Conservation (phyloP, 2,329 filamentous ascomycete species). For the Tothia fuscella region DNA sequence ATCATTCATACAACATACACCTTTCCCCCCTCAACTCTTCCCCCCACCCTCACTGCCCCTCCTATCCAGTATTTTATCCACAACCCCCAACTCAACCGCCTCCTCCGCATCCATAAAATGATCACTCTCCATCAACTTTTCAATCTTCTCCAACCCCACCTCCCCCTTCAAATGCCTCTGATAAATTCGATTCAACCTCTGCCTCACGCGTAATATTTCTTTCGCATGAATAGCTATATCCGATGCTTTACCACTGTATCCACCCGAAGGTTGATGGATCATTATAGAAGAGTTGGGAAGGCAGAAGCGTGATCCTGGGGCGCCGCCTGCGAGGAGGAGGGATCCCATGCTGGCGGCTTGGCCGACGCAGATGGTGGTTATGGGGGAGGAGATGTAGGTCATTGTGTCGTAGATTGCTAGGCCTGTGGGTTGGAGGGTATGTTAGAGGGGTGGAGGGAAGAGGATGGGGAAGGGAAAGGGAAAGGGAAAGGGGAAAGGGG, state of each 20-base stretch:
- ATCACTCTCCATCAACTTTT: conserved; percentile 92
- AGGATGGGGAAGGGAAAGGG: too few species aligned
- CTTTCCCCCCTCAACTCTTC: neutral
- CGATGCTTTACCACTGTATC: conserved; percentile 52
- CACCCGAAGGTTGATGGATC: conserved; percentile 89
- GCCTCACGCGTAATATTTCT: conserved; percentile 79
- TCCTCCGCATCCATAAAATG: conserved; percentile 86
- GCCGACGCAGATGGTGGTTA: conserved; percentile 89
- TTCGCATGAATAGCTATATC: conserved; percentile 97
- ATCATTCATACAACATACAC: too few species aligned
- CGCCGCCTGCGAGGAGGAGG: conserved; percentile 74
- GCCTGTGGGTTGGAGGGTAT: conserved; percentile 21
- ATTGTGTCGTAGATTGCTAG: conserved; percentile 97
- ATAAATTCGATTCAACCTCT: conserved; percentile 85
- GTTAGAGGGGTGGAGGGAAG: conserved; percentile 12
- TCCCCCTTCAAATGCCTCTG: conserved; percentile 70
- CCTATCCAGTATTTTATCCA: conserved; percentile 73
- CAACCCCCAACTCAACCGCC: conserved; percentile 77
- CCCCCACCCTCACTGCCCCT: conserved; percentile 34
- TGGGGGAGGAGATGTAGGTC: conserved; percentile 87
- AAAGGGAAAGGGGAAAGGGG: neutral
- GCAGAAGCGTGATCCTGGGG: conserved; percentile 72
- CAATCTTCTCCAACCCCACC: conserved; percentile 69
- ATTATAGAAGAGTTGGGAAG: conserved; percentile 92
- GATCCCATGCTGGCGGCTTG: conserved; percentile 94